Evolutionary conservation across 2,329 filamentous ascomycete genomes (phyloP).

Genomic region (Annulohypoxylon truncatum): DNA sequence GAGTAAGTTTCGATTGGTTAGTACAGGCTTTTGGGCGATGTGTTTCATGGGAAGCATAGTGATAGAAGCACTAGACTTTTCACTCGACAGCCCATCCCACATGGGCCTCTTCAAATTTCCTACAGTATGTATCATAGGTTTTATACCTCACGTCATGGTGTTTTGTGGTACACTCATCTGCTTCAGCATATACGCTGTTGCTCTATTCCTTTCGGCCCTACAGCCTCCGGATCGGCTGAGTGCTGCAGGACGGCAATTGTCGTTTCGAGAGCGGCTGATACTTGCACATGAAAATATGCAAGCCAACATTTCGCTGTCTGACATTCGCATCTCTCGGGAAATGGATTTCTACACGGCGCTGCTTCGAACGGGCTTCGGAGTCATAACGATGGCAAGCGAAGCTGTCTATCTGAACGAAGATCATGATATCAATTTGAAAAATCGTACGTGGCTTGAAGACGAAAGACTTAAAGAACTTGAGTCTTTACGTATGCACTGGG

Average conservation of each 20-base stretch:
- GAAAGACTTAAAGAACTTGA: constrained; percentile 84
- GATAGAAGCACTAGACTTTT: constrained; percentile 76
- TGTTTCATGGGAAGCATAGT: constrained; percentile 89
- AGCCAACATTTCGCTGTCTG: constrained; percentile 85
- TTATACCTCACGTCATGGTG: constrained; percentile 93
- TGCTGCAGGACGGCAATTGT: constrained; percentile 50
- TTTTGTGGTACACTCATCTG: constrained; percentile 82
- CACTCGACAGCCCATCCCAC: constrained; percentile 67
- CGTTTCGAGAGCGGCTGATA: constrained; percentile 69
- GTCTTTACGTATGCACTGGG: constrained; percentile 63
- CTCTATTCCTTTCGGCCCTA: constrained; percentile 79
- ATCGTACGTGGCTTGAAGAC: constrained; percentile 91
- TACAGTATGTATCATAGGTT: constrained; percentile 93
- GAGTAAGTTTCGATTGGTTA: constrained; percentile 81
- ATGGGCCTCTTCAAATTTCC: constrained; percentile 86
- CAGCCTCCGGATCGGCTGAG: constrained; percentile 65
- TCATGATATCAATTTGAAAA: constrained; percentile 75
- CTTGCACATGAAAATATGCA: constrained; percentile 90
- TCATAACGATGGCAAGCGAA: constrained; percentile 92
- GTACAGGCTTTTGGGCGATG: constrained; percentile 88
- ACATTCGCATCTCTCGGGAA: constrained; percentile 81
- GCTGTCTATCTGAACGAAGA: constrained; percentile 97
- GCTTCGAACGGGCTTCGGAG: constrained; percentile 85
- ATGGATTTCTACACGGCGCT: constrained; percentile 97
- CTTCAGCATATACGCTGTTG: constrained; percentile 79